Percentiles rank a stretch among this genome's conserved stretches.
Evolutionary conservation across 2,329 filamentous ascomycete species (phyloP).

Genomic region (Microsporum ferrugineum): DNA sequence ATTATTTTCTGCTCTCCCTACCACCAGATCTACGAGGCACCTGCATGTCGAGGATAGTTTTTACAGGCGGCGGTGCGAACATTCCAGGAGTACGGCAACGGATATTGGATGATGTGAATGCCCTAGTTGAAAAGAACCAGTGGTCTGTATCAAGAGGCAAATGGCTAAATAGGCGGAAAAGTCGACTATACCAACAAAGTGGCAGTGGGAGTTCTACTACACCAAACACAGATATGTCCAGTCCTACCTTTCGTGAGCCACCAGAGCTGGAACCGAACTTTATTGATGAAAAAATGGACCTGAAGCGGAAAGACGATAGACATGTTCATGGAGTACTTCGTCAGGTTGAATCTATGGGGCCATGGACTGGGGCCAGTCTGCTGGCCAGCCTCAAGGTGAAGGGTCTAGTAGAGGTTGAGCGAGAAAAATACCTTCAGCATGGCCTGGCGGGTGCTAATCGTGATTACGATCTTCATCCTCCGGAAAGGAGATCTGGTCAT

Average conservation of each 20-base stretch:
- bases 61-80: constrained; percentile 68
- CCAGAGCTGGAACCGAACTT: constrained; percentile 31
- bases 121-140: constrained; percentile 54
- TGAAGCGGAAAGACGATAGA: constrained; percentile 26
- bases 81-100: constrained; percentile 70
- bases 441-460: constrained; percentile 37
- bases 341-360: constrained; percentile 50
- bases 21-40: constrained; percentile 70
- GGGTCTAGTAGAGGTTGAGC: constrained; percentile 52
- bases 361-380: constrained; percentile 55
- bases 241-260: not conserved
- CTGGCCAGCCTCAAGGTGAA: constrained; percentile 48
- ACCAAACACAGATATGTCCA: not conserved
- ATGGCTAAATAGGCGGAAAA: constrained; percentile 41
- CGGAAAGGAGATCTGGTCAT: constrained; percentile 31
- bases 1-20: constrained; percentile 61
- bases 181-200: constrained; percentile 20
- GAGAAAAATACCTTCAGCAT: constrained; percentile 49
- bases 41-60: constrained; percentile 81
- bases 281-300: constrained; percentile 33
- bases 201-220: not conserved
- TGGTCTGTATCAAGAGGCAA: constrained; percentile 70
- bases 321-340: constrained; percentile 29
- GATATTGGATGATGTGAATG: constrained; percentile 61
- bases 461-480: constrained; percentile 28